Conservation (phyloP, 495 filamentous ascomycete species). For the Hypoxylon crocopeplum region DNA sequence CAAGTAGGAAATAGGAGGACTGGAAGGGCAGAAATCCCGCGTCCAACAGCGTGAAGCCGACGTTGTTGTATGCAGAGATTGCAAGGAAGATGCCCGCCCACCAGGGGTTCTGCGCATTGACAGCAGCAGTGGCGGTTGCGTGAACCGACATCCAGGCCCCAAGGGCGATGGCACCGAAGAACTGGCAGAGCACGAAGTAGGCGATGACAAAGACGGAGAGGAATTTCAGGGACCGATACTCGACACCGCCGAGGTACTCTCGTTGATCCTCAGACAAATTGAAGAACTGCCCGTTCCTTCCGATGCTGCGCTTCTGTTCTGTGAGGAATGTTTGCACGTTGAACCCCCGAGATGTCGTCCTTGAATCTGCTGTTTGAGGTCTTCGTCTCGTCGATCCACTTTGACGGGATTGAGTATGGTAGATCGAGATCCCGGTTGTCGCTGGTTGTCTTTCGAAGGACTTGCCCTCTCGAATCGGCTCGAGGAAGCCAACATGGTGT, state of each 20-base stretch:
- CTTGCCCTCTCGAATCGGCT: conserved; percentile 33
- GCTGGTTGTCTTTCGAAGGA: conserved; percentile 17
- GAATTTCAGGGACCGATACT: conserved; percentile 72
- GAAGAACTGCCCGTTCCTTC: conserved; percentile 73
- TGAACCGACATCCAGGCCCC: conserved; percentile 70
- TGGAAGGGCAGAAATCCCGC: conserved; percentile 74
- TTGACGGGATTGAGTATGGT: conserved; percentile 39
- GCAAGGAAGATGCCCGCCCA: conserved; percentile 69
- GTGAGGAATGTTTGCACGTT: conserved; percentile 37
- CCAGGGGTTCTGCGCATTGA: conserved; percentile 64
- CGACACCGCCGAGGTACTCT: conserved; percentile 70
- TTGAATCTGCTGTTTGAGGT: conserved; percentile 29
- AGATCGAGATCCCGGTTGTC: conserved; percentile 37
- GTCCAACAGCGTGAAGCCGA: conserved; percentile 79
- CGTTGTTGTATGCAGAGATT: conserved; percentile 77
- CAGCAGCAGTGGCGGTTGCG: conserved; percentile 55
- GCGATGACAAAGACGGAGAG: conserved; percentile 68
- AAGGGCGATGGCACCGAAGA: conserved; percentile 68
- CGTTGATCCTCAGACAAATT: conserved; percentile 66
- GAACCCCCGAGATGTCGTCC: conserved; percentile 25
- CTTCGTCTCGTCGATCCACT: conserved; percentile 31
- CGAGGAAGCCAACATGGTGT: conserved; percentile 38
- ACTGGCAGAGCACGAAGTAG: conserved; percentile 71
- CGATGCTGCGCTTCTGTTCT: conserved; percentile 49
- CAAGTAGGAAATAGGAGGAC: conserved; percentile 64